A percentile compares a stretch with the other conserved stretches of the same genome.
phyloP scores from a whole-genome alignment of 768 basidiomycete species.

The Cystofilobasidium macerans region DNA sequence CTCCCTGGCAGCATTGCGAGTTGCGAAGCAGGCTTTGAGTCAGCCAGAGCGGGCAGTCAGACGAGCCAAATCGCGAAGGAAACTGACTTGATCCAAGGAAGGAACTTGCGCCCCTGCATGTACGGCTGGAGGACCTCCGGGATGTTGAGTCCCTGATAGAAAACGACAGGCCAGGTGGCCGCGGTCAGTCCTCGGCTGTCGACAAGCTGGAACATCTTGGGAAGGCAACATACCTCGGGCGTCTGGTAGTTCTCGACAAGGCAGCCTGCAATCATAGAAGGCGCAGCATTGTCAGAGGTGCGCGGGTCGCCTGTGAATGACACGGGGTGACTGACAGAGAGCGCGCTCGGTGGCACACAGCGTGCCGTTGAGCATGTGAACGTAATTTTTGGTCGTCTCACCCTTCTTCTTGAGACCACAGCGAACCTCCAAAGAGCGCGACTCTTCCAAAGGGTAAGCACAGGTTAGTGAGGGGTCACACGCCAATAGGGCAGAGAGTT shows the following conservation, averaged over 20 bases:
- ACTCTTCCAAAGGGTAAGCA: conserved; percentile 48
- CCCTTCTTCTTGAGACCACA: conserved; percentile 86
- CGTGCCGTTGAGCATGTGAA: conserved; percentile 98
- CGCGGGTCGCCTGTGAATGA: neutral
- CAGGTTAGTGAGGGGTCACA: neutral
- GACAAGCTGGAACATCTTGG: neutral
- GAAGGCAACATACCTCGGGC: conserved; percentile 57
- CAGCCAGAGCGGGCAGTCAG: neutral
- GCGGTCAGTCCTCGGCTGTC: neutral
- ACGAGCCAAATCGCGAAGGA: neutral
- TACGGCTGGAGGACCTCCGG: conserved; percentile 85
- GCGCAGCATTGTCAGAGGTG: neutral
- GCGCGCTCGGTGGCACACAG: conserved; percentile 94
- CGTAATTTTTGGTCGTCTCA: conserved; percentile 81
- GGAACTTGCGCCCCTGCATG: conserved; percentile 87
- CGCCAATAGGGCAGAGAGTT: neutral
- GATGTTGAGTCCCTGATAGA: conserved; percentile 65
- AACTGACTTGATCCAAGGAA: conserved; percentile 54
- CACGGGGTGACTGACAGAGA: conserved; percentile 46
- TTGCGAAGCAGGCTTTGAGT: neutral
- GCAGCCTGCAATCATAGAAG: conserved; percentile 42
- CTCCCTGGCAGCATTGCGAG: neutral
- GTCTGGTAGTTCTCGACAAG: conserved; percentile 99
- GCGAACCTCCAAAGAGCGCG: conserved; percentile 79
- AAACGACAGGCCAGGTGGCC: conserved; percentile 5